These are phyloP conservation scores for Galerina marginata DNA, from an alignment of 768 basidiomycete species.

Conservation along the genomic window DNA sequence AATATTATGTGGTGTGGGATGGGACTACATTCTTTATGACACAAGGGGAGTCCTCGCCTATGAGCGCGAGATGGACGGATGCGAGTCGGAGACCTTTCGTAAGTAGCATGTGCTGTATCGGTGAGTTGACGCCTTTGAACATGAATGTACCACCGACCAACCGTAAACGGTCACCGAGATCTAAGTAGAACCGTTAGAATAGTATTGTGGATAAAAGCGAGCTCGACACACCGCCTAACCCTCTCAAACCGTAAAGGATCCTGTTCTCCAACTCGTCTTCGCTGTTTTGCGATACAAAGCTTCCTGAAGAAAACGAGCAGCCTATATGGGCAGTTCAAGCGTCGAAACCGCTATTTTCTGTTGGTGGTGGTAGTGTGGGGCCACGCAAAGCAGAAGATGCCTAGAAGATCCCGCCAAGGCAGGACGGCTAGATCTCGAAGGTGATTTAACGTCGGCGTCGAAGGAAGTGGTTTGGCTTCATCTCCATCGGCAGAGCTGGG, in stretches of 20 bases:
- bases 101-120: slow-evolving; percentile 48
- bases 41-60: too few species aligned
- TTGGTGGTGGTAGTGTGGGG: slow-evolving; percentile 38
- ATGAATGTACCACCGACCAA: slow-evolving; percentile 69
- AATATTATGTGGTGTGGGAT: too few species aligned
- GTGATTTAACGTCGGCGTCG: slow-evolving; percentile 19
- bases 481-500: slow-evolving; percentile 34
- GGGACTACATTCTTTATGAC: too few species aligned
- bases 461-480: too few species aligned
- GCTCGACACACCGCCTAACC: slow-evolving; percentile 50
- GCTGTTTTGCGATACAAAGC: slow-evolving; percentile 43
- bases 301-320: slow-evolving; percentile 51
- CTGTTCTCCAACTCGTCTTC: slow-evolving; percentile 33
- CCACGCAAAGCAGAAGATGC: slow-evolving; percentile 59
- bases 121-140: slow-evolving; percentile 51
- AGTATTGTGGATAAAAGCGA: neutral
- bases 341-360: slow-evolving; percentile 47
- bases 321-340: slow-evolving; percentile 41
- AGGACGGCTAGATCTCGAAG: slow-evolving; percentile 28
- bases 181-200: slow-evolving; percentile 8
- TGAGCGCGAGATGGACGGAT: slow-evolving; percentile 49
- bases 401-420: slow-evolving; percentile 35
- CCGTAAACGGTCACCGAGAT: slow-evolving; percentile 22
- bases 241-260: slow-evolving; percentile 57
- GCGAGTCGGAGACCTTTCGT: slow-evolving; percentile 56